Conservation (phyloP, 257 asterid species). For the Plectranthus barbatus region DNA sequence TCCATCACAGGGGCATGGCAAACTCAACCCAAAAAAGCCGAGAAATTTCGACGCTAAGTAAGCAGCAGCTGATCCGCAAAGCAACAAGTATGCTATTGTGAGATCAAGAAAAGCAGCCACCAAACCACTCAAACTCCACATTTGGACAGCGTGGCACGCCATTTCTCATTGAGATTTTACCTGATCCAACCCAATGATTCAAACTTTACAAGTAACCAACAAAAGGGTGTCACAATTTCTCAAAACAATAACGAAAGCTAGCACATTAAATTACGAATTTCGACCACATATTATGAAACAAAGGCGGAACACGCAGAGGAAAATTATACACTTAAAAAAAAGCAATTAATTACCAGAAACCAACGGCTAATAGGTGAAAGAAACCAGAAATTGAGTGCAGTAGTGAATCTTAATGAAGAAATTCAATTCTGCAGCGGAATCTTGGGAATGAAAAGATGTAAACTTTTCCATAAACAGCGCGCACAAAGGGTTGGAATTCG, state of each 20-base stretch:
- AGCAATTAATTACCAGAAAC: background rate
- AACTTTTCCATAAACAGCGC: background rate
- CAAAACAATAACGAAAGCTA: background rate
- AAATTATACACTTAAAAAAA: background rate
- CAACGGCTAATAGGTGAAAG: background rate
- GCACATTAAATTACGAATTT: background rate
- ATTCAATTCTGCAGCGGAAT: background rate
- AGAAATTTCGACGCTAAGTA: slow-evolving; percentile 60
- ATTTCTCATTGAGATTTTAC: slow-evolving; percentile 26
- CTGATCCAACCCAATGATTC: slow-evolving; percentile 18
- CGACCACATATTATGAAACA: too few relatives aligned
- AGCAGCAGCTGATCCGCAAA: slow-evolving; percentile 64
- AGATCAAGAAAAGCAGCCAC: slow-evolving; percentile 86
- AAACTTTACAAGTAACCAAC: slow-evolving; percentile 3
- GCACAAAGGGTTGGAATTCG: background rate
- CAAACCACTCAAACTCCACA: slow-evolving; percentile 70
- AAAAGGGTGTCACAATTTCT: slow-evolving; percentile 19
- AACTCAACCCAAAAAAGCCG: slow-evolving; percentile 51
- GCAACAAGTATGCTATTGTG: slow-evolving; percentile 54
- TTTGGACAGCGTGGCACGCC: slow-evolving; percentile 51
- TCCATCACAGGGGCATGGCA: slow-evolving; percentile 81
- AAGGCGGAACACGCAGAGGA: background rate
- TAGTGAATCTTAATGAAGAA: background rate
- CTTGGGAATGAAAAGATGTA: background rate
- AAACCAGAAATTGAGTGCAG: background rate